phyloP scores from a whole-genome alignment of 2,329 filamentous ascomycete genomes.

The Cephalotrichum gorgonifer region DNA sequence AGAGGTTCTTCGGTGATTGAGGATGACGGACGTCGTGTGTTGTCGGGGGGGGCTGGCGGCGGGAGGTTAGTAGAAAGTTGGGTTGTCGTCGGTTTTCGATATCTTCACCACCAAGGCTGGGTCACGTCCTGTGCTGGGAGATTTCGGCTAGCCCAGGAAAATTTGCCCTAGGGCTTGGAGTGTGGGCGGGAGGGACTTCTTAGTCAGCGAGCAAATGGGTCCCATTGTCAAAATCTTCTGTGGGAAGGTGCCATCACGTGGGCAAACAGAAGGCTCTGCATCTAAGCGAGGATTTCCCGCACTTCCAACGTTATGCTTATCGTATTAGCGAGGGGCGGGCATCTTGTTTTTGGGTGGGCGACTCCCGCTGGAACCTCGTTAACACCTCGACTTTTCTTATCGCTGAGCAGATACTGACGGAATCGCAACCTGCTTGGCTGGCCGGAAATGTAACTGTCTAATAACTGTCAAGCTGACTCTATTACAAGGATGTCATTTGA shows the following conservation, averaged over 20 bases:
- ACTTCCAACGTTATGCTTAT: no score
- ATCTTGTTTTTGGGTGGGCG: no score
- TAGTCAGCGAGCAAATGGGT: no score
- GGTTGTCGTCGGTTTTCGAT: conserved; percentile 8
- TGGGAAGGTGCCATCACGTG: neutral
- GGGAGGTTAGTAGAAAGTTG: conserved; percentile 7
- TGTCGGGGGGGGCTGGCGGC: conserved; percentile 17
- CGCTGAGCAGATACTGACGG: no score
- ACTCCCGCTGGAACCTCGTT: no score
- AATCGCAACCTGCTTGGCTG: no score
- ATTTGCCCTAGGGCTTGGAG: conserved; percentile 6
- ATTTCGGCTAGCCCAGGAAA: conserved; percentile 2
- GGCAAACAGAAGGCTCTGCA: neutral
- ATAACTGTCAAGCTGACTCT: no score
- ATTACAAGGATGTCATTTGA: no score
- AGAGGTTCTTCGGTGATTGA: neutral
- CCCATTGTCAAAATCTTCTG: no score
- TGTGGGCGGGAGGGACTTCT: neutral
- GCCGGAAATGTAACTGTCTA: no score
- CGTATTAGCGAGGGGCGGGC: no score
- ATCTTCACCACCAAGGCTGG: conserved; percentile 2
- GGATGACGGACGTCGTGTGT: neutral
- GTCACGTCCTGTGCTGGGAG: conserved; percentile 3
- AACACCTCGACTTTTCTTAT: no score
- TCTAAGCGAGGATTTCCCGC: neutral